Base-by-base conservation (phyloP, 148 eudicot species). In the Chenopodium formosanum region DNA sequence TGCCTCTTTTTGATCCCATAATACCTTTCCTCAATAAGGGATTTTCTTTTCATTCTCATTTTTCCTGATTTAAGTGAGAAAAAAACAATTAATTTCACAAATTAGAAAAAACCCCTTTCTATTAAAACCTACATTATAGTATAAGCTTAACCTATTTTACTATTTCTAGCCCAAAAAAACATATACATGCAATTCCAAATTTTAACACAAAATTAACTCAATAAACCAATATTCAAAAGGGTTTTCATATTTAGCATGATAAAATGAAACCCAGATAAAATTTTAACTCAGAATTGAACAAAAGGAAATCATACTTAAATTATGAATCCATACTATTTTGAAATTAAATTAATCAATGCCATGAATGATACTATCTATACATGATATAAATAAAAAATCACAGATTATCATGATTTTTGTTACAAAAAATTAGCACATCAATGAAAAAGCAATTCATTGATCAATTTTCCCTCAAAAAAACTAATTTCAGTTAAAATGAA, bases 1-100 rank as follows among this genome's bases (percentile, higher is more conserved):
- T 84, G 81, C 70, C 71, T 73, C 79, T 34, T 84, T 62, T 81
- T 84, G 40, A 64, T 84, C 84, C 19, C 78, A 65, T 77, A 12
- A 73, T 81, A 77, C 81, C 81, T 77, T 56, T 84, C 86, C 56
- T 81, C 84, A 37, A 81, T 53, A 9, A 73, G 2, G 64, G 70
- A 13, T 74, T 80, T 84, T 20, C 86, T 79, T 75, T 72, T 81
- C 52, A 48, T 50, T 34, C 23, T 81, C 81, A 77, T 77, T 64
- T 50, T 84, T 47, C 4, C 16, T 37, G 19, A 70, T 46, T 78
- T 27, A 63, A 22, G 29, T 77, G 23, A 63, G 27, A 60, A 70
- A 23, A 40, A 62, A 62, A 1, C 27, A 40, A 14, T 46, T 20
- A 25, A 53, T 19, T 19, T 3, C 13, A 78, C 9, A 27, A 44